Evolutionary conservation across 1,284 basidiomycete genomes (phyloP).

Genomic region (Anthracocystis walkeri): DNA sequence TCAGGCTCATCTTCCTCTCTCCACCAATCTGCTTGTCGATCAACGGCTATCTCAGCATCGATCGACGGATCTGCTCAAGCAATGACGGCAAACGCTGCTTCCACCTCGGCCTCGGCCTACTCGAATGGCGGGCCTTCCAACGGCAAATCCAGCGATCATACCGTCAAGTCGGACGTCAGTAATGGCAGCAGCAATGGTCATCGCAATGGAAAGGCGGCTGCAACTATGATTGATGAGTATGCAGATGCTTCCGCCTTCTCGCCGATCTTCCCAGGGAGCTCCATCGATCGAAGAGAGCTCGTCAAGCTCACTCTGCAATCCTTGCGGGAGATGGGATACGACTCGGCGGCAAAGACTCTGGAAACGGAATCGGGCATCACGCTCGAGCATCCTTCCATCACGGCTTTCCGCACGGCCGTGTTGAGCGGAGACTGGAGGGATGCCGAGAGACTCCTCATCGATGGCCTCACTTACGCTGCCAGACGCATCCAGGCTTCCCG

Average conservation of each 20-base stretch:
- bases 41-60: not conserved
- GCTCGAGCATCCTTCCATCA: slow-evolving; percentile 82
- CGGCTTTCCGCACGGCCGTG: slow-evolving; percentile 84
- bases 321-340: slow-evolving; percentile 90
- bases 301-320: slow-evolving; percentile 90
- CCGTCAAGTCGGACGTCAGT: slow-evolving; percentile 19
- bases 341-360: slow-evolving; percentile 88
- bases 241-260: slow-evolving; percentile 19
- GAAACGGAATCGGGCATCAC: slow-evolving; percentile 92
- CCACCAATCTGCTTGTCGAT: not conserved
- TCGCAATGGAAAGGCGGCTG: slow-evolving; percentile 15
- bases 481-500: slow-evolving; percentile 39
- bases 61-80: not conserved
- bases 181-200: slow-evolving; percentile 31
- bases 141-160: slow-evolving; percentile 15
- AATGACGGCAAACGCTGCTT: slow-evolving; percentile 23
- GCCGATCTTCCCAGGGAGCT: slow-evolving; percentile 43
- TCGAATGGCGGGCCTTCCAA: slow-evolving; percentile 36
- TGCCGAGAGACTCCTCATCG: slow-evolving; percentile 79
- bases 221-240: slow-evolving; percentile 26
- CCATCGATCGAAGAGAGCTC: slow-evolving; percentile 82
- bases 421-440: slow-evolving; percentile 85
- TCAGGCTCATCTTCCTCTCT: slow-evolving; percentile 11
- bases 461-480: slow-evolving; percentile 58
- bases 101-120: slow-evolving; percentile 4